Percentiles rank a stretch among this genome's conserved stretches.
These are phyloP conservation scores for Melanopsichium pennsylvanicum DNA, from an alignment of 1,284 basidiomycete species.

Conservation along the genomic window DNA sequence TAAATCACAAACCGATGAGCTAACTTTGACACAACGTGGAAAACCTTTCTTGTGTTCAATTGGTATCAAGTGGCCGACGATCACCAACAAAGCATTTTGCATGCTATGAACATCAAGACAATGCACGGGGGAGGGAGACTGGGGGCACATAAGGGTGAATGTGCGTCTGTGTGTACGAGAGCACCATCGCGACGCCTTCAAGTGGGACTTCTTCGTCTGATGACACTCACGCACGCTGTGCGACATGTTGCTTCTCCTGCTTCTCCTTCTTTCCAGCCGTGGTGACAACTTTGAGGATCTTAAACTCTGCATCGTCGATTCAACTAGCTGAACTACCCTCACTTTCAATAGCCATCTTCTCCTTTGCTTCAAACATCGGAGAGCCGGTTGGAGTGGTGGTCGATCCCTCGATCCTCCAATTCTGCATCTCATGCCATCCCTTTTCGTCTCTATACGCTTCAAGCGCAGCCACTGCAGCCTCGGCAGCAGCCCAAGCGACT, in stretches of 20 bases:
- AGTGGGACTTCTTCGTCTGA: too few species aligned
- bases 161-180: too few species aligned
- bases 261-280: too few species aligned
- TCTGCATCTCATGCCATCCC: constrained; percentile 22
- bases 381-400: background rate
- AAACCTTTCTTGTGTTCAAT: too few species aligned
- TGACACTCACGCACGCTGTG: background rate
- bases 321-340: background rate
- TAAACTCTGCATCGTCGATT: constrained; percentile 14
- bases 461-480: constrained; percentile 47
- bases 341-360: constrained; percentile 4
- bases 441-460: constrained; percentile 50
- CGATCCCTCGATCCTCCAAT: background rate
- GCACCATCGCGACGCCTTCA: too few species aligned
- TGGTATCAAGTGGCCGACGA: too few species aligned
- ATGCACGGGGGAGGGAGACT: too few species aligned
- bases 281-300: constrained; percentile 1
- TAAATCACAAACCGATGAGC: too few species aligned
- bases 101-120: too few species aligned
- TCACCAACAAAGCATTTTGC: too few species aligned
- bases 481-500: constrained; percentile 38
- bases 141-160: too few species aligned
- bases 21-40: too few species aligned
- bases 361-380: background rate
- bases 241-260: background rate